phyloP scores from a whole-genome alignment of 2,329 filamentous ascomycete species.

The Chaetomiaceae sp. region DNA sequence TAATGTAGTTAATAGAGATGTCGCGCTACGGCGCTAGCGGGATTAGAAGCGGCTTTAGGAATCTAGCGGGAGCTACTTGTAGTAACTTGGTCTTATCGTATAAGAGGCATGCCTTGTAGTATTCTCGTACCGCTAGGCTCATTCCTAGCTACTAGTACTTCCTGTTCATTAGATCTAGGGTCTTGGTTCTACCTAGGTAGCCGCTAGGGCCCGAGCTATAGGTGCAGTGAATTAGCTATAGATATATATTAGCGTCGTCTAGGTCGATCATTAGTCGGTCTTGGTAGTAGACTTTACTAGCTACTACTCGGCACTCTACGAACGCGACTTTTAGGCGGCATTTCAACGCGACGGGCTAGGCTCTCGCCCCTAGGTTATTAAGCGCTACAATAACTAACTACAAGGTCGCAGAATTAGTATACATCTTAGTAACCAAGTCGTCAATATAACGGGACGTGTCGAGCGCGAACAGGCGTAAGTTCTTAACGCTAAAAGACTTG shows the following conservation, averaged over 20 bases:
- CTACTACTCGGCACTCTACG: not conserved
- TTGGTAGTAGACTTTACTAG: no score
- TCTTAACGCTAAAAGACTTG: no score
- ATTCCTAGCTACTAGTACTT: not conserved
- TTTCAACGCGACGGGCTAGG: not conserved
- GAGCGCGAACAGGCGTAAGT: not conserved
- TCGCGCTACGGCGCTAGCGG: not conserved
- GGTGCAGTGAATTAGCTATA: no score
- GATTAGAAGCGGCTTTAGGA: not conserved
- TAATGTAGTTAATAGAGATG: slow-evolving; percentile 1
- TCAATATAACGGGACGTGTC: not conserved
- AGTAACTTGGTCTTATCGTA: not conserved
- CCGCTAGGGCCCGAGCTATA: not conserved
- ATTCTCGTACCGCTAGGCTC: not conserved
- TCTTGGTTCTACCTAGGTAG: not conserved
- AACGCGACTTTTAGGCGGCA: not conserved
- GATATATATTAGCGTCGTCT: no score
- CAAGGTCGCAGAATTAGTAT: not conserved
- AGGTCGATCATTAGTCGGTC: no score
- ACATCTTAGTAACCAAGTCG: not conserved
- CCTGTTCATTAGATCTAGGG: not conserved
- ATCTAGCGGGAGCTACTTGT: not conserved
- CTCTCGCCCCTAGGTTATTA: not conserved
- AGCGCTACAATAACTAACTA: not conserved
- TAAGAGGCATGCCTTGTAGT: not conserved